Evolutionary conservation across 306 rosid genomes (phyloP), one percentile per base, ranked within the genome.

Genomic region (Prinsepia uniflora): DNA sequence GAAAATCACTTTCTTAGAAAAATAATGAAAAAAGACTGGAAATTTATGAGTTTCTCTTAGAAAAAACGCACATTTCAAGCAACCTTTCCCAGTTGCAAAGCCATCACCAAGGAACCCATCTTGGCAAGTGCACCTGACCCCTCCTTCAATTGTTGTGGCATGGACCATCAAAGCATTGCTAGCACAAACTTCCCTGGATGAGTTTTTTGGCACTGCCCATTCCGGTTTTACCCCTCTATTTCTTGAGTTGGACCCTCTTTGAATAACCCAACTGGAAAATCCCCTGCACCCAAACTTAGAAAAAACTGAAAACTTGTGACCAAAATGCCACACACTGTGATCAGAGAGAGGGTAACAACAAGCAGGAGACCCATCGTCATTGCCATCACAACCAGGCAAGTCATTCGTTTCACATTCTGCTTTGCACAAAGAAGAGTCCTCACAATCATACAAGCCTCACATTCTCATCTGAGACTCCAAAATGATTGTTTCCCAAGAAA

Each of bases 261-360:
- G 8, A 61, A 88, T 86, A 61, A 81, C 90, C 99, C 99, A 94
- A 77, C 99, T 91, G 50, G 96, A 86, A 75, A 90, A 81, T 11
- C 99, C 99, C 61, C 99, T 84, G 83, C 99, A 94, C 43, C 99
- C 99, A 74, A 79, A 86, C 75, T 83, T 80, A 39, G 89, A 80
- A 67, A 94, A 94, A 52, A 85, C 83, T 0, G 96, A 84, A 69
- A 94, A 87, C 4, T 82, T 88, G 19, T 81, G 86, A 10, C 97
- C 95, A 44, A 77, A 13, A 55, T 79, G 86, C 97, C 99, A 94
- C 43, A 90, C 69, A 14, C 87, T 83, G n/a, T 83, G 91, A 63
- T 94, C 99, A 40, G 88, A 81, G 18, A 94, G 86, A 15, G 99
- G 96, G 81, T 91, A 94, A 54, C 99, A 94, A 68, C 99, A 91